Base-by-base conservation (phyloP, 805 yeast genomes). In the Starmerella davenportii region DNA sequence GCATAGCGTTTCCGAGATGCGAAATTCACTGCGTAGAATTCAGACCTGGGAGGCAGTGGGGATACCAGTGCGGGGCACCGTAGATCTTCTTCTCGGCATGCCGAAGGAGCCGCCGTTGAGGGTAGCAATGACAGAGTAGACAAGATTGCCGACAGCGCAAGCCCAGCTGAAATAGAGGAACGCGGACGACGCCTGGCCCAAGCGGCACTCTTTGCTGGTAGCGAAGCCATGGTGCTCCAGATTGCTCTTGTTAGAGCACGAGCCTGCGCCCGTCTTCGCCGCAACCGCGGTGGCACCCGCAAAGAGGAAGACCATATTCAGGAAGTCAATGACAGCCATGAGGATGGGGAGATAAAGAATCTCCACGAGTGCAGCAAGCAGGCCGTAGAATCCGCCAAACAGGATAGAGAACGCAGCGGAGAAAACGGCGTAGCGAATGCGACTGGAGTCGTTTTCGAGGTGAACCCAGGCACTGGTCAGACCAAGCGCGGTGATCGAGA, bases 241-340 rank as follows among this genome's bases (percentile, higher is more conserved):
- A 68, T 80, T 84, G 40, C 31, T 42, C 45, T 64, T 49, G 73
- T 82, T 78, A 51, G 65, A 43, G 69, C 98, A 87, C 30, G 93
- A 77, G 69, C 84, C 95, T 47, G 68, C 69, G 62, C 85, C 74
- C 56, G 79, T 74, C 53, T 75, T 92, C 43, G 81, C 93, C 38
- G 96, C 96, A 56, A 90, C 66, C 38, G 94, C 94, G 42, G 93
- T 74, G 53, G 85, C 96, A 48, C 81, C 96, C 36, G 96, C 74
- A 60, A 90, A 81, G 41, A 94, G 75, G 75, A 90, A 90, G 51
- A 85, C 79, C 51, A 74, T 63, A 70, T 84, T 84, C 62, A 90
- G 66, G 65, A 82, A 76, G 68, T 90, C 98, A 56, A 81, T 64
- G 40, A 64, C 51, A 43, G 77, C 73, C 56, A 81, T 60, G 50